Evolutionary conservation across 768 basidiomycete genomes (phyloP).

Genomic region (Russula earlei): DNA sequence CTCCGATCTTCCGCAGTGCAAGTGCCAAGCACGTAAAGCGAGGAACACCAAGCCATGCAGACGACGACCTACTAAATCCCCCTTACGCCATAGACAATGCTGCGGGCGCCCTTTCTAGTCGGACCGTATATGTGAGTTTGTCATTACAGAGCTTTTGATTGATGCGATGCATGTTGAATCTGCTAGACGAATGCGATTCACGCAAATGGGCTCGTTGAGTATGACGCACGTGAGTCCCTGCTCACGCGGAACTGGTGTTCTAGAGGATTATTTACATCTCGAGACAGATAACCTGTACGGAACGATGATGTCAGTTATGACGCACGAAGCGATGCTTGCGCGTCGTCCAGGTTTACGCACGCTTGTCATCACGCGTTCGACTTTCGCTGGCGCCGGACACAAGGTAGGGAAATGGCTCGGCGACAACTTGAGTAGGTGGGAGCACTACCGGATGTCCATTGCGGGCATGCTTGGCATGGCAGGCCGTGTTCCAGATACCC

Average conservation of each 20-base stretch:
- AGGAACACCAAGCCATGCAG: slow-evolving; percentile 17
- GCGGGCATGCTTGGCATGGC: slow-evolving; percentile 62
- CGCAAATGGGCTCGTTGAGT: slow-evolving; percentile 49
- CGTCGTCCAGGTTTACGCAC: slow-evolving; percentile 53
- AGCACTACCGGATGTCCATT: slow-evolving; percentile 49
- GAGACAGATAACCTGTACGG: slow-evolving; percentile 51
- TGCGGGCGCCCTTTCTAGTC: slow-evolving; percentile 38
- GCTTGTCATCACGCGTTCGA: slow-evolving; percentile 64
- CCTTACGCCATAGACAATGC: slow-evolving; percentile 54
- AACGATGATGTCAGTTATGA: slow-evolving; percentile 60
- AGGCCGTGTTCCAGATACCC: slow-evolving; percentile 53
- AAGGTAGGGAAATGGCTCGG: slow-evolving; percentile 71
- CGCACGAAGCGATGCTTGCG: slow-evolving; percentile 50
- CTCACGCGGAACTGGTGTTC: neutral
- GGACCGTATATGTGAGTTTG: slow-evolving; percentile 43
- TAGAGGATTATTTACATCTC: neutral
- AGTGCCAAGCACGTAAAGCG: slow-evolving; percentile 22
- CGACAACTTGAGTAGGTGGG: slow-evolving; percentile 53
- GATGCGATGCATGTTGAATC: neutral
- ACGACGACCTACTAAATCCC: slow-evolving; percentile 37
- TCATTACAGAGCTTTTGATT: neutral
- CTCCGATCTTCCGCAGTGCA: slow-evolving; percentile 39
- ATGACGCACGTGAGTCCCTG: slow-evolving; percentile 37
- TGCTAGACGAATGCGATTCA: slow-evolving; percentile 34
- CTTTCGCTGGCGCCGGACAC: slow-evolving; percentile 57